Conservation (phyloP, 116 monocot genomes). For the Thalassia testudinum region DNA sequence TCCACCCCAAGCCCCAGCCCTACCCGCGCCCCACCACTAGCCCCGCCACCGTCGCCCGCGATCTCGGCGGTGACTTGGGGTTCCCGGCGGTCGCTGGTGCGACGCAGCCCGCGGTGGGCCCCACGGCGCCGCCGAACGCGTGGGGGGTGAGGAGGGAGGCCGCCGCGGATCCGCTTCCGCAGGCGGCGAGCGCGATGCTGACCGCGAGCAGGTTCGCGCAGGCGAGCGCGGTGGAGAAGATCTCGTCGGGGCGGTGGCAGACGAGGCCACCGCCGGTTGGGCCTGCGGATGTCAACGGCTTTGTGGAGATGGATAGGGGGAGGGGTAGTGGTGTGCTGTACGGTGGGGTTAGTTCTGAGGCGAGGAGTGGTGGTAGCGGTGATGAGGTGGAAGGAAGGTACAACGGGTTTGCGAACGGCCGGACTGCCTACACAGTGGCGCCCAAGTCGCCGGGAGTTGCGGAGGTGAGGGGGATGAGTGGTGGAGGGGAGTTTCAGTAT, state of each 20-base stretch:
- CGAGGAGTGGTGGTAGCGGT: background rate
- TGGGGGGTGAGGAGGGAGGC: slow-evolving; percentile 48
- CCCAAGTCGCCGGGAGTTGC: background rate
- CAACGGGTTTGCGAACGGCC: too few relatives aligned
- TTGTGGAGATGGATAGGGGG: slow-evolving; percentile 9
- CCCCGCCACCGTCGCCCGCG: slow-evolving; percentile 1
- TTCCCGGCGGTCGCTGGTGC: background rate
- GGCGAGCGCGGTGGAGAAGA: slow-evolving; percentile 87
- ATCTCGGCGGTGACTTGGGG: slow-evolving; percentile 4
- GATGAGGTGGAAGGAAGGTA: slow-evolving; percentile 2
- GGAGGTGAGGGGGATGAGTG: slow-evolving; percentile 16
- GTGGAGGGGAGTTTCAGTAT: background rate
- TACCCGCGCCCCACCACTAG: slow-evolving; percentile 3
- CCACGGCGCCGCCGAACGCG: slow-evolving; percentile 9
- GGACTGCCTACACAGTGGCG: background rate
- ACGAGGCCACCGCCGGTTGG: slow-evolving; percentile 16
- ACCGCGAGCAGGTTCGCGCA: slow-evolving; percentile 54
- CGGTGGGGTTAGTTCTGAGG: slow-evolving; percentile 1
- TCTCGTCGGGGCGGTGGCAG: slow-evolving; percentile 60
- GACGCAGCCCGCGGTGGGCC: background rate
- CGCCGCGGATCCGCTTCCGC: background rate
- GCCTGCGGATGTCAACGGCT: slow-evolving; percentile 11
- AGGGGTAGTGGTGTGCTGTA: slow-evolving; percentile 10
- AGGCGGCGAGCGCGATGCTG: background rate
- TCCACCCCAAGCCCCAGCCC: background rate